These are phyloP conservation scores for Mortierella sp. DNA, from an alignment of 371 early-diverging fungal genomes.

Conservation along the genomic window DNA sequence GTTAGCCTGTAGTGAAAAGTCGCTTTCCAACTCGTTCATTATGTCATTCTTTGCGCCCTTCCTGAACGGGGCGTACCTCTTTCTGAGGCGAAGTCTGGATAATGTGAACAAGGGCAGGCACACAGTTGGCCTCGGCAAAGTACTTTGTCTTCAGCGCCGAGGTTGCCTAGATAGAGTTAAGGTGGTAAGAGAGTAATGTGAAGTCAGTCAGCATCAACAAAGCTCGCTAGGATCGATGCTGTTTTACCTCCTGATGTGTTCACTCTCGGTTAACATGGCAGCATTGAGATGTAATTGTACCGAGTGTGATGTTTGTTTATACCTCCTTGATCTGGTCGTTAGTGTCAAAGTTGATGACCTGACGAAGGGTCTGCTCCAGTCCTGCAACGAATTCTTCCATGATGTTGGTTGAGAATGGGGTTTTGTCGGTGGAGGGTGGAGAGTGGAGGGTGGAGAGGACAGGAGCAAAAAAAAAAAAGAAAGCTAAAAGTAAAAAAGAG, in stretches of 20 bases:
- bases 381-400: conserved; percentile 52
- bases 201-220: neutral
- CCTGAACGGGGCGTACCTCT: conserved; percentile 44
- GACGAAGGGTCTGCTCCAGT: conserved; percentile 48
- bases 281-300: neutral
- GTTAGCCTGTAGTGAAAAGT: neutral
- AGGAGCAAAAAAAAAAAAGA: neutral
- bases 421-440: neutral
- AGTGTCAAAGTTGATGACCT: conserved; percentile 47
- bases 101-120: conserved; percentile 82
- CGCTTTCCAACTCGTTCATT: neutral
- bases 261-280: neutral
- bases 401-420: neutral
- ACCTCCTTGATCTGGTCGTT: conserved; percentile 55
- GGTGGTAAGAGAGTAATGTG: neutral
- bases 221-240: neutral
- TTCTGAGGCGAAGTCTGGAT: conserved; percentile 70
- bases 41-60: neutral
- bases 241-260: neutral
- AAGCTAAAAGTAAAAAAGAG: neutral
- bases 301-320: neutral
- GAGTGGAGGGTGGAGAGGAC: neutral
- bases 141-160: conserved; percentile 78
- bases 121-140: conserved; percentile 73
- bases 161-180: conserved; percentile 65